Evolutionary conservation across 2,329 filamentous ascomycete genomes (phyloP).

Genomic region (Botryosphaeria dothidea): DNA sequence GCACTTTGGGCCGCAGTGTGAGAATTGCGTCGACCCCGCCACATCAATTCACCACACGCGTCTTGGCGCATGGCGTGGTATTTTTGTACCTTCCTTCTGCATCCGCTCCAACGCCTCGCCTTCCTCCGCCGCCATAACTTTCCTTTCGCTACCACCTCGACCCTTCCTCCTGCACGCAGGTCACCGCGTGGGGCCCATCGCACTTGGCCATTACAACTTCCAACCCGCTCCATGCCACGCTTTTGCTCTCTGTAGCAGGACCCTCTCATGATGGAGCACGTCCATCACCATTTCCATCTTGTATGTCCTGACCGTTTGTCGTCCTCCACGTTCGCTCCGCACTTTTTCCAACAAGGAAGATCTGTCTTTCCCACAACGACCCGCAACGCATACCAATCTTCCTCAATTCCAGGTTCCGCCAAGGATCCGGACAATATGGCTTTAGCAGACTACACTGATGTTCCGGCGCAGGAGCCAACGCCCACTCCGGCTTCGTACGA

Average conservation of each 20-base stretch:
- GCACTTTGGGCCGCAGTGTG: too few relatives aligned
- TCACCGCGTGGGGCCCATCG: neutral
- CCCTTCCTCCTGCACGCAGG: neutral
- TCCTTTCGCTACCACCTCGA: neutral
- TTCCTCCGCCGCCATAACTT: neutral
- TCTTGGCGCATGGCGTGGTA: neutral
- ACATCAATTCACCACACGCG: neutral
- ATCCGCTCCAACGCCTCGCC: neutral
- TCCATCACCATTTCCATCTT: neutral
- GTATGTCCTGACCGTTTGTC: too few relatives aligned
- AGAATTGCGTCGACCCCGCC: too few relatives aligned
- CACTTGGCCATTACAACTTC: neutral
- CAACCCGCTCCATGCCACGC: neutral
- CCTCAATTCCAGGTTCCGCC: neutral
- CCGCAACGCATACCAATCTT: too few relatives aligned
- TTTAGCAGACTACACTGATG: neutral
- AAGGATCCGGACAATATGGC: neutral
- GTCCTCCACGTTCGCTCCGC: too few relatives aligned
- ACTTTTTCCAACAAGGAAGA: too few relatives aligned
- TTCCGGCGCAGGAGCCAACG: conserved; percentile 1
- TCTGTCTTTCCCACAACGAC: too few relatives aligned
- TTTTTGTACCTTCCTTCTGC: neutral
- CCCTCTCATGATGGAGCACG: neutral
- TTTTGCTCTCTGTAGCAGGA: neutral
- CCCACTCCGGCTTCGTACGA: neutral